A percentile compares a stretch with the other conserved stretches of the same genome.
phyloP scores from a whole-genome alignment of 129 eudicot genomes.

The Smallanthus sonchifolius region DNA sequence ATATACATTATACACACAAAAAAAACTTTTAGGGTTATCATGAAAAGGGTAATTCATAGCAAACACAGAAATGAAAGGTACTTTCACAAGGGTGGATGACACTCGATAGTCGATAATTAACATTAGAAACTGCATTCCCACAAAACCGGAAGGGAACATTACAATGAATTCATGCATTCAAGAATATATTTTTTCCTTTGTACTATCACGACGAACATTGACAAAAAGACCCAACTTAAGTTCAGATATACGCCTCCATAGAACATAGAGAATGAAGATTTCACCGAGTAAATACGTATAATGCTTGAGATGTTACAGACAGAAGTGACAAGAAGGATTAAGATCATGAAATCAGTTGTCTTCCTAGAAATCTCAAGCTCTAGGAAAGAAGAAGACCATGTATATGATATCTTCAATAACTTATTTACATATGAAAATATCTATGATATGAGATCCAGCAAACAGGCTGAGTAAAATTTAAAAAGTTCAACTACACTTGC shows the following conservation, averaged over 20 bases:
- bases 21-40: not conserved
- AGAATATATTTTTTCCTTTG: not conserved
- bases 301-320: conserved; percentile 4
- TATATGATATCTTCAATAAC: not conserved
- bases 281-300: not conserved
- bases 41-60: not conserved
- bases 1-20: not conserved
- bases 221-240: not conserved
- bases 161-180: conserved; percentile 7
- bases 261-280: not conserved
- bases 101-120: not conserved
- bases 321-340: not conserved
- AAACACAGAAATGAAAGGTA: not conserved
- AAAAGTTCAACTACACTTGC: not conserved
- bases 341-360: not conserved
- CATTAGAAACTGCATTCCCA: not conserved
- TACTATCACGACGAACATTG: conserved; percentile 1
- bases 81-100: not conserved
- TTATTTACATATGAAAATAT: not conserved
- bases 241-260: not conserved
- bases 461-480: not conserved
- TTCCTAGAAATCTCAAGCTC: not conserved
- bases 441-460: conserved; percentile 5
- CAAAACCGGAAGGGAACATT: not conserved
- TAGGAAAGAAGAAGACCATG: not conserved